These are phyloP conservation scores for Waitea zeae DNA, from an alignment of 1,284 basidiomycete genomes.

Conservation along the genomic window DNA sequence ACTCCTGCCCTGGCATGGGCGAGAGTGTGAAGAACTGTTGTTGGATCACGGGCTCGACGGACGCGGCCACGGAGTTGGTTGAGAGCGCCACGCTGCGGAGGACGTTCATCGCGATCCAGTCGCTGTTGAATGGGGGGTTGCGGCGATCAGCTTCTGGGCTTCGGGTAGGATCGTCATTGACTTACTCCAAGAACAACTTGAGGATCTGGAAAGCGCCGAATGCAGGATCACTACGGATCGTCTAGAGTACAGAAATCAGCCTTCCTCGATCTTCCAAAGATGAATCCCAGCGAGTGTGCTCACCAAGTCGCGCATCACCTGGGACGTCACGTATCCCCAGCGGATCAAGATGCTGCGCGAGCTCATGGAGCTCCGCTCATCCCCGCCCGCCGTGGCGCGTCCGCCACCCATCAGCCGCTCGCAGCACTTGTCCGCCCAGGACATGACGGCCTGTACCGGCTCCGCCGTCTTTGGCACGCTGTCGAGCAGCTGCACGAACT, in stretches of 20 bases:
- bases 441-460: slow-evolving; percentile 75
- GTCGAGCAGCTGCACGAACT: slow-evolving; percentile 67
- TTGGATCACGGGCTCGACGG: slow-evolving; percentile 77
- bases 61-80: slow-evolving; percentile 76
- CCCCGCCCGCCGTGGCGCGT: slow-evolving; percentile 34
- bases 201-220: slow-evolving; percentile 83
- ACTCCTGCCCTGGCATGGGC: slow-evolving; percentile 67
- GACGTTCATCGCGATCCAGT: slow-evolving; percentile 81
- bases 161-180: slow-evolving; percentile 9
- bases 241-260: slow-evolving; percentile 24
- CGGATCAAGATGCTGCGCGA: slow-evolving; percentile 73
- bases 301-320: slow-evolving; percentile 76
- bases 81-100: slow-evolving; percentile 71
- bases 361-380: slow-evolving; percentile 69
- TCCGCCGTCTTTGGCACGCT: slow-evolving; percentile 52
- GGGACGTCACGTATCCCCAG: slow-evolving; percentile 83
- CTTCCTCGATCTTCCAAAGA: slow-evolving; percentile 3
- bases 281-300: slow-evolving; percentile 14
- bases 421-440: slow-evolving; percentile 78
- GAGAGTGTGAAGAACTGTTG: slow-evolving; percentile 69
- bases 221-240: slow-evolving; percentile 75
- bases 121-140: slow-evolving; percentile 24
- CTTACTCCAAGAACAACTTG: slow-evolving; percentile 77
- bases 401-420: slow-evolving; percentile 61
- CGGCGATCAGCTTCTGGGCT: no score